phyloP scores from a whole-genome alignment of 1,284 basidiomycete genomes.

The Marasmius tenuissimus region DNA sequence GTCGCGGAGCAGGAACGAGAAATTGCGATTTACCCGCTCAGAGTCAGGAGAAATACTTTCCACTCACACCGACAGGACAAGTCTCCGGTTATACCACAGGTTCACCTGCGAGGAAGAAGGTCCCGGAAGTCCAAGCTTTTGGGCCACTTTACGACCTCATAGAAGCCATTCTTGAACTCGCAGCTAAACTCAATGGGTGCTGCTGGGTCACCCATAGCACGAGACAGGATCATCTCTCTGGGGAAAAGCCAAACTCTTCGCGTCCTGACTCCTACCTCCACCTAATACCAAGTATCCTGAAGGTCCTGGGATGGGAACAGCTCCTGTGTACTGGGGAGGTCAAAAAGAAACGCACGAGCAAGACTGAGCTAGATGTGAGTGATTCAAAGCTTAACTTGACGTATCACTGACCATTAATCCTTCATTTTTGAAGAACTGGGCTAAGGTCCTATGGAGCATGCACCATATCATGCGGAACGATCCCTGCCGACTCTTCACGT shows the following conservation, averaged over 20 bases:
- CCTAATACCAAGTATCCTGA: neutral
- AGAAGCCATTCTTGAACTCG: neutral
- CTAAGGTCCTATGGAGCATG: constrained; percentile 11
- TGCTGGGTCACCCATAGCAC: neutral
- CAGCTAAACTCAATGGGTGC: neutral
- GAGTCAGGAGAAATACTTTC: too few species aligned
- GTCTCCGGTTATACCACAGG: neutral
- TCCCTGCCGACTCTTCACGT: constrained; percentile 14
- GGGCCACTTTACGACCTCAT: neutral
- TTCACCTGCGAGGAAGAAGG: neutral
- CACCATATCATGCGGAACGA: constrained; percentile 13
- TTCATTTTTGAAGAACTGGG: constrained; percentile 6
- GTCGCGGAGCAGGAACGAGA: too few species aligned
- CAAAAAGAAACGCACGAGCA: neutral
- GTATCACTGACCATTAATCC: neutral
- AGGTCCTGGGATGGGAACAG: neutral
- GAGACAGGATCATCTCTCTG: neutral
- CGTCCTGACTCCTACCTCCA: neutral
- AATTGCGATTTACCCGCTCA: too few species aligned
- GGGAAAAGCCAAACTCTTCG: neutral
- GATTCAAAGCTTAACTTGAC: neutral
- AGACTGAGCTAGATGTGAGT: neutral
- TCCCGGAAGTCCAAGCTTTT: neutral
- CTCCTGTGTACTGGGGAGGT: neutral
- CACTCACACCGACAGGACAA: neutral